These are phyloP conservation scores for Aspergillus taichungensis DNA, from an alignment of 495 filamentous ascomycete species.

Conservation along the genomic window DNA sequence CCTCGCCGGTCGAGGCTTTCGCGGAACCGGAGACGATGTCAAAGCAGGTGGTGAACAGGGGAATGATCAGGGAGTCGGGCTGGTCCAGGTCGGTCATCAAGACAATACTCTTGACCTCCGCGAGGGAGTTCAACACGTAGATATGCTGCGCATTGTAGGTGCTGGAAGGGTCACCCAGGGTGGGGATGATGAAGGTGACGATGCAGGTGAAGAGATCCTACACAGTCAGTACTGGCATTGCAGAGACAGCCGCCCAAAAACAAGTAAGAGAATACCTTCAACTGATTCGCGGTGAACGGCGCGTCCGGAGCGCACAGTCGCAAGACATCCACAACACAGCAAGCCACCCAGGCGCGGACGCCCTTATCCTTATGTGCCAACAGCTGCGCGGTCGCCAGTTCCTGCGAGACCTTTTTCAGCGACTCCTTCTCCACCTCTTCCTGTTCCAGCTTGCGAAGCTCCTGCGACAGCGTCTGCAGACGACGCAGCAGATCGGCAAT, in stretches of 20 bases:
- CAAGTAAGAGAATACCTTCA: slow-evolving; percentile 57
- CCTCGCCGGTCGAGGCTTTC: slow-evolving; percentile 65
- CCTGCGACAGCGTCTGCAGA: slow-evolving; percentile 69
- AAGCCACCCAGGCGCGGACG: slow-evolving; percentile 78
- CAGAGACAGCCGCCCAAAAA: neutral
- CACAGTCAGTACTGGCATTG: neutral
- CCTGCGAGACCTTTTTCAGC: slow-evolving; percentile 74
- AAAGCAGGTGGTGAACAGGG: slow-evolving; percentile 81
- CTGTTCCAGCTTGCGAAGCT: slow-evolving; percentile 81
- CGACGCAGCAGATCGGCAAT: slow-evolving; percentile 74
- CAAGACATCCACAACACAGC: slow-evolving; percentile 90
- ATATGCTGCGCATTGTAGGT: slow-evolving; percentile 90
- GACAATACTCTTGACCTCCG: slow-evolving; percentile 88
- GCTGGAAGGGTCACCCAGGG: slow-evolving; percentile 78
- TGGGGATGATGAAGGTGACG: slow-evolving; percentile 70
- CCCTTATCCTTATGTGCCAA: slow-evolving; percentile 86
- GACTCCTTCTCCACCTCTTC: slow-evolving; percentile 76
- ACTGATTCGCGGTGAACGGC: slow-evolving; percentile 79
- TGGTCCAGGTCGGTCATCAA: slow-evolving; percentile 85
- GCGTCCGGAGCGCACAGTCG: slow-evolving; percentile 91
- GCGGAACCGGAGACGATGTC: slow-evolving; percentile 79
- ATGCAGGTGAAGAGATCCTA: slow-evolving; percentile 93
- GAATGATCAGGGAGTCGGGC: slow-evolving; percentile 62
- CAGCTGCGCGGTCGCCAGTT: slow-evolving; percentile 74
- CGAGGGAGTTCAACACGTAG: slow-evolving; percentile 79